Base-by-base conservation (phyloP, 106 monocot species). In the Platanthera zijinensis region DNA sequence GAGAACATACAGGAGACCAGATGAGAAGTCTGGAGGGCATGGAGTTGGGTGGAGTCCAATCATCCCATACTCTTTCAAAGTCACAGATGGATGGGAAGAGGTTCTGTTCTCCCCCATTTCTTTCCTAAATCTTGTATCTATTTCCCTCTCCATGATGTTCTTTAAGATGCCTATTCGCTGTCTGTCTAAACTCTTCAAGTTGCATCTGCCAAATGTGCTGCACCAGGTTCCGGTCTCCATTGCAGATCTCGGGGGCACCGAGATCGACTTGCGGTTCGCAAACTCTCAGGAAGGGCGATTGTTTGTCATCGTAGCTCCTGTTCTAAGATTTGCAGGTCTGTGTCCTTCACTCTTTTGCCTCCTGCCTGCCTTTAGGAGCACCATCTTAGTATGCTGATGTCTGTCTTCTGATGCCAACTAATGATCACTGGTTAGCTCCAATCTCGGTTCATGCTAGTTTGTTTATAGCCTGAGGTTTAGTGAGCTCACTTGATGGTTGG, bases 31-130 rank as follows among this genome's bases (percentile, higher is more conserved):
- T 17, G 96, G 96, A 25, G 96, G 96, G 25, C 96, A 96, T 83
- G 96, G 96, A 67, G 96, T 96, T 2, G 96, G 96, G 1, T 96
- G 96, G 96, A 96, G 96, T 74, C 96, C 96, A 18, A 96, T 96
- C 51, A 93, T 93, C 13, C 96, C 96, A 12, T 96, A 96, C 89
- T 75, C 28, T 32, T 96, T 96, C 81, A 80, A 78, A 76, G 96
- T 96, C 74, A 93, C 90, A 6, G 70, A 77, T 0, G 90, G 87
- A 51, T 96, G 96, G 93, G 82, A 90, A 69, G 96, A 96, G 90
- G 95, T 92, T 74, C 12, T 19, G 2, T 32, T 75, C 14, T 22
- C 21, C 78, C 5, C 17, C 57, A n/a, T 18, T 59, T 6, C n/a
- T 59, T 11, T 18, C 59, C 21, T 6, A 59, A n/a, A 59, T 32